Evolutionary conservation across 108 stramenopile species (phyloP).

Genomic region (Pseudonitzschia delicatissima): DNA sequence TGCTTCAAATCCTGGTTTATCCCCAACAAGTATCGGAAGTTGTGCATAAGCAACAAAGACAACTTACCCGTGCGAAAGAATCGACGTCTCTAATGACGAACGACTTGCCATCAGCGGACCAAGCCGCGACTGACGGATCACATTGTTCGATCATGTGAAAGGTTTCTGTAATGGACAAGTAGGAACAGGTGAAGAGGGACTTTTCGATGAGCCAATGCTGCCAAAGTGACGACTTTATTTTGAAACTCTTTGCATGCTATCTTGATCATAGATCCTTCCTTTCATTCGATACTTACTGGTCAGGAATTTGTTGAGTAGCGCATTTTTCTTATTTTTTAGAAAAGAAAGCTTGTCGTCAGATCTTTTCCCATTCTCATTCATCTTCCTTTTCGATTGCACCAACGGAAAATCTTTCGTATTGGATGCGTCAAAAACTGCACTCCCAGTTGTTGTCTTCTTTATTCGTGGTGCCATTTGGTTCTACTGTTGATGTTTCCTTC

Average conservation of each 20-base stretch:
- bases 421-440: too few relatives aligned
- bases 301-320: conserved; percentile 29
- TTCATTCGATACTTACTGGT: conserved; percentile 22
- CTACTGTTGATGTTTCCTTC: too few relatives aligned
- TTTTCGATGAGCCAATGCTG: background rate
- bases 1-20: too few relatives aligned
- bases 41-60: too few relatives aligned
- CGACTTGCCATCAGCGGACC: conserved; percentile 56
- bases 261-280: background rate
- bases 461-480: too few relatives aligned
- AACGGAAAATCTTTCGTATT: too few relatives aligned
- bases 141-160: conserved; percentile 32
- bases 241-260: background rate
- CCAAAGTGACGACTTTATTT: background rate
- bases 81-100: conserved; percentile 64
- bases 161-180: conserved; percentile 14
- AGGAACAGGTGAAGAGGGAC: background rate
- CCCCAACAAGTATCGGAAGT: too few relatives aligned
- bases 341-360: conserved; percentile 4
- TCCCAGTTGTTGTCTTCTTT: too few relatives aligned
- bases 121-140: conserved; percentile 24
- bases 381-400: background rate
- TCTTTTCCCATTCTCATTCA: background rate
- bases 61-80: conserved; percentile 36
- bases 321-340: conserved; percentile 22